These are phyloP conservation scores for Strobilomyces confusus DNA, from an alignment of 768 basidiomycete species.

Conservation along the genomic window DNA sequence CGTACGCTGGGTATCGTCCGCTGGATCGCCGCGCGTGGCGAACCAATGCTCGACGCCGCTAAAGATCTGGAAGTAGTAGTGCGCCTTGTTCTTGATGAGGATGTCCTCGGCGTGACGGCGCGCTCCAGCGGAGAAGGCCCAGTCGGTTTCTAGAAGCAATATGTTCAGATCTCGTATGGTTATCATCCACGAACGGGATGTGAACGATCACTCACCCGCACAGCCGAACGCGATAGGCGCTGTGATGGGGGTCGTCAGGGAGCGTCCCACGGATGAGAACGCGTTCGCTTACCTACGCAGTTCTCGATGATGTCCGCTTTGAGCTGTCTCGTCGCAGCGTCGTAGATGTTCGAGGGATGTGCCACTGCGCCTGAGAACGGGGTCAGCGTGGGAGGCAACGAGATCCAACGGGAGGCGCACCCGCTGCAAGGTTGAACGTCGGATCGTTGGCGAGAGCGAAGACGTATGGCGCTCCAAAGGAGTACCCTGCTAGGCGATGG, in stretches of 20 bases:
- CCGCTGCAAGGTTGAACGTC: slow-evolving; percentile 37
- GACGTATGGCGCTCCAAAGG: slow-evolving; percentile 53
- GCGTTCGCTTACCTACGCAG: slow-evolving; percentile 39
- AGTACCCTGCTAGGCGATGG: slow-evolving; percentile 41
- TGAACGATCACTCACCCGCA: slow-evolving; percentile 38
- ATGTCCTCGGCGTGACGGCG: slow-evolving; percentile 57
- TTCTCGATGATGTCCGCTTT: slow-evolving; percentile 46
- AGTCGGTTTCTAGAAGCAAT: slow-evolving; percentile 43
- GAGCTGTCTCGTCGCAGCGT: slow-evolving; percentile 25
- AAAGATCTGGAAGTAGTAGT: slow-evolving; percentile 57
- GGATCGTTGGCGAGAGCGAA: slow-evolving; percentile 45
- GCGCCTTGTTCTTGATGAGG: slow-evolving; percentile 44
- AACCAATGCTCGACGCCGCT: slow-evolving; percentile 41
- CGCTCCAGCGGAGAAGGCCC: slow-evolving; percentile 47
- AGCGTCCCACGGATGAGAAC: background rate
- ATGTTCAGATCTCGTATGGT: background rate
- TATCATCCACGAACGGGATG: background rate
- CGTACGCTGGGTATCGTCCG: slow-evolving; percentile 23
- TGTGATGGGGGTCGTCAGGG: slow-evolving; percentile 17
- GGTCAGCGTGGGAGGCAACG: background rate
- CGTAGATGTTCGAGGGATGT: slow-evolving; percentile 40
- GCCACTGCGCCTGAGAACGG: slow-evolving; percentile 45
- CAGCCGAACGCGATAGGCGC: slow-evolving; percentile 54
- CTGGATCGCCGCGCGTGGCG: slow-evolving; percentile 28
- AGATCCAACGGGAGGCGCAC: slow-evolving; percentile 26